Percentiles rank a stretch among this genome's conserved stretches.
These are phyloP conservation scores for Pecoramyces ruminantium DNA, from an alignment of 192 early-diverging fungal genomes.

Conservation along the genomic window DNA sequence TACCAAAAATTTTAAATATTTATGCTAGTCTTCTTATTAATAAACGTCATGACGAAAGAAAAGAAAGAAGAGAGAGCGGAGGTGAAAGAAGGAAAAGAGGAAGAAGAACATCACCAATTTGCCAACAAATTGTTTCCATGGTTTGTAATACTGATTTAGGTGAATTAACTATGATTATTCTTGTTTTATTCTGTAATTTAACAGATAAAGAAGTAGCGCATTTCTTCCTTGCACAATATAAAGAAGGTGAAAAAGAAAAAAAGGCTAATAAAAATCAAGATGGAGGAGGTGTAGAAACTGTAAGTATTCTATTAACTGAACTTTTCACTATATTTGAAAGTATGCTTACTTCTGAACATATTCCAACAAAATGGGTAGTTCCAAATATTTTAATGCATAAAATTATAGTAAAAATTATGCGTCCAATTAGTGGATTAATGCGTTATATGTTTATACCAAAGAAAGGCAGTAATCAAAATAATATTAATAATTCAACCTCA, in stretches of 20 bases:
- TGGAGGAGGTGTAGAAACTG: background rate
- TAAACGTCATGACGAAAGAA: background rate
- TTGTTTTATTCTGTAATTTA: background rate
- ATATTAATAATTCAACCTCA: background rate
- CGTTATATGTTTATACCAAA: constrained; percentile 2
- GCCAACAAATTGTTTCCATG: no score
- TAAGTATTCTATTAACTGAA: background rate
- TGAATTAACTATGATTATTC: background rate
- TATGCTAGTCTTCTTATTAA: background rate
- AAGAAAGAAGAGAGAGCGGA: background rate
- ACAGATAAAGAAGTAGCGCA: background rate
- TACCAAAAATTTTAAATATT: background rate
- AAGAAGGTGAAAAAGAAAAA: background rate
- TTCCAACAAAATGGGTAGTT: constrained; percentile 14
- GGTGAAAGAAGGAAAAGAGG: background rate
- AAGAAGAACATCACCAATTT: background rate
- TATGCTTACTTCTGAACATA: constrained; percentile 5
- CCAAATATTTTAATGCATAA: constrained; percentile 16
- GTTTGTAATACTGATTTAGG: background rate
- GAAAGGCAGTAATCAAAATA: constrained; percentile 5
- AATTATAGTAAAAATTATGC: constrained; percentile 10
- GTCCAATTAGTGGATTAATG: constrained; percentile 12
- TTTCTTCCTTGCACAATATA: background rate
- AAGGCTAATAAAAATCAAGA: background rate
- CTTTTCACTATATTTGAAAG: background rate